Evolutionary conservation across 345 rosid genomes (phyloP), one percentile per base, ranked within the genome.

Genomic region (Odontarrhena argentea): DNA sequence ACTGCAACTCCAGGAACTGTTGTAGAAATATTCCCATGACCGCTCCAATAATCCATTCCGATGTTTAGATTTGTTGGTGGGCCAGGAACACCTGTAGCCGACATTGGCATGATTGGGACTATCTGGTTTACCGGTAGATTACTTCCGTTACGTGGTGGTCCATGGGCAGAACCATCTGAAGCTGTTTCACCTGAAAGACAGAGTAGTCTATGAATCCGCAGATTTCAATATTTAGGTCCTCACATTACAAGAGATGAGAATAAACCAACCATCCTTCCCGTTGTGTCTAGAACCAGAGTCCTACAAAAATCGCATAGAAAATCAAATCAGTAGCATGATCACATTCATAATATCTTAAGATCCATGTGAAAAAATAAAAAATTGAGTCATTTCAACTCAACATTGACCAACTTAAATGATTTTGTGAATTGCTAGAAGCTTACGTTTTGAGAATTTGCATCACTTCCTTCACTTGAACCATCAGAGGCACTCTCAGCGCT

Each of bases 11-110:
- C 96, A 18, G 91, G 70, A 56, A 84, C 92, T 38, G 84, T 77
- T 72, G 86, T 58, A 51, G 96, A 79, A 76, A 84, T 95, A 73
- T 87, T 91, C 60, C 92, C 95, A 32, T 75, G 86, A 51, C 87
- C 74, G 13, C 91, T 86, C 99, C 99, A 94, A 52, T 85, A 94
- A 36, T 94, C 99, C 96, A 91, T 91, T 63, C 99, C 97, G 64
- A 94, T 88, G 60, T 94, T 92, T 70, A 94, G 79, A 81, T 87
- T 94, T 66, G 97, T 94, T 8, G 96, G 71, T 18, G 99, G 97
- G 22, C 96, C 91, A 54, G 89, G 81, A 78, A 85, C 75, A 66
- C 85, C 86, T 41, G 84, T 14, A 65, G 84, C 79, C 36, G 94
- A 37, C 35, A 84, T 70, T 54, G 97, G 96, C 73, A 84, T 62